Percentiles rank a stretch among this genome's conserved stretches.
Evolutionary conservation across 352 stramenopile genomes (phyloP).

Genomic region (Phytophthora cactorum): DNA sequence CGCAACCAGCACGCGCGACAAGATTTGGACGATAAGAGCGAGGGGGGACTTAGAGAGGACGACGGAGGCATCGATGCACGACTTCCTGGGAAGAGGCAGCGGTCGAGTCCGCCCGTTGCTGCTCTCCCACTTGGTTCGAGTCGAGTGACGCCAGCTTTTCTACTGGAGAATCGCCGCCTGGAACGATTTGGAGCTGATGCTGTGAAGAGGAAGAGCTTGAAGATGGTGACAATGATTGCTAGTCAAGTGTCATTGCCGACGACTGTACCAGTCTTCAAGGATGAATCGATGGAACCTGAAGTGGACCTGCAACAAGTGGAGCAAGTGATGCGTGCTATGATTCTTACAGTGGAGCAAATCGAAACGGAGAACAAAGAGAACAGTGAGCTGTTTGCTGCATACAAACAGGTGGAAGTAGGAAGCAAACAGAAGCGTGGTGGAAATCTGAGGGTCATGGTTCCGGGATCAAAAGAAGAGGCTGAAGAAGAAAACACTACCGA

Average conservation of each 20-base stretch:
- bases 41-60: conserved; percentile 20
- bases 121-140: conserved; percentile 15
- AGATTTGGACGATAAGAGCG: conserved; percentile 41
- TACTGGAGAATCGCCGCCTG: conserved; percentile 25
- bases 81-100: conserved; percentile 64
- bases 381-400: conserved; percentile 23
- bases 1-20: conserved; percentile 60
- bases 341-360: conserved; percentile 42
- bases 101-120: conserved; percentile 53
- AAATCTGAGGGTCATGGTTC: conserved; percentile 15
- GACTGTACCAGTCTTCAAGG: conserved; percentile 6
- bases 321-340: conserved; percentile 33
- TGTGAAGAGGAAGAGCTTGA: not conserved
- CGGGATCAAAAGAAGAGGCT: conserved; percentile 8
- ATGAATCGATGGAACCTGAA: conserved; percentile 12
- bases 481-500: conserved; percentile 53
- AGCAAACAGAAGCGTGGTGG: conserved; percentile 12
- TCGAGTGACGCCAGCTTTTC: conserved; percentile 17
- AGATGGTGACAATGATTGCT: conserved; percentile 1
- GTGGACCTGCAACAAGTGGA: conserved; percentile 26
- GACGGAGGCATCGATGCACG: conserved; percentile 38
- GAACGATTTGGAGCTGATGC: conserved; percentile 9
- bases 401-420: conserved; percentile 10
- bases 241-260: conserved; percentile 2
- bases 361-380: conserved; percentile 1